A percentile compares a stretch with the other conserved stretches of the same genome.
phyloP scores from a whole-genome alignment of 164 flowering plant genomes.

The Magnolia officinalis region DNA sequence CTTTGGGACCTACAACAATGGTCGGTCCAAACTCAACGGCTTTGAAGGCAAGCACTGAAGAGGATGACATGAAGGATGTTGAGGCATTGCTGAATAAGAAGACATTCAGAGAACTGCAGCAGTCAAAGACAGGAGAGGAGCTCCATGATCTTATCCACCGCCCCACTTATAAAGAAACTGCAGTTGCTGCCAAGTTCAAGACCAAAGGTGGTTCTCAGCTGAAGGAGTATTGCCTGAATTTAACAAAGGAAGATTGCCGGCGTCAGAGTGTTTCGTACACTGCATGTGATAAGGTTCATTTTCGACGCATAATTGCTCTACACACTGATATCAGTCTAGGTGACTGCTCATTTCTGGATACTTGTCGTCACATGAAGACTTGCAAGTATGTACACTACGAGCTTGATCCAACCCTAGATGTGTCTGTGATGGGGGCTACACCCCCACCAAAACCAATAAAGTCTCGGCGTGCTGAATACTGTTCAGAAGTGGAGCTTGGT shows the following conservation, averaged over 20 bases:
- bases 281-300: constrained; percentile 98
- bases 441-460: constrained; percentile 61
- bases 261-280: constrained; percentile 67
- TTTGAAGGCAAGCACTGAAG: constrained; percentile 60
- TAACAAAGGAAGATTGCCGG: constrained; percentile 96
- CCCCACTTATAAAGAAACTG: constrained; percentile 93
- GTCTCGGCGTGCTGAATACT: constrained; percentile 88
- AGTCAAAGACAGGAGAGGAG: too few species aligned
- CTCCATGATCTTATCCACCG: constrained; percentile 56
- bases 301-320: constrained; percentile 84
- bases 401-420: constrained; percentile 83
- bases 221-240: constrained; percentile 78
- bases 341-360: constrained; percentile 95
- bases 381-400: constrained; percentile 99
- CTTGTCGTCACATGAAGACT: constrained; percentile 99
- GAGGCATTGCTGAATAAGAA: constrained; percentile 87
- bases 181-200: constrained; percentile 94
- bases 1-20: constrained; percentile 29
- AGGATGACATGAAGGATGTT: constrained; percentile 90
- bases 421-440: constrained; percentile 55
- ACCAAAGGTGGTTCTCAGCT: constrained; percentile 96
- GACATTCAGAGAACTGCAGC: background rate
- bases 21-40: constrained; percentile 27
- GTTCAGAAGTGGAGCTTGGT: constrained; percentile 96
- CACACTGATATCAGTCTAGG: constrained; percentile 93